Base-by-base conservation (phyloP, 768 basidiomycete genomes). In the Boletus speciosus region DNA sequence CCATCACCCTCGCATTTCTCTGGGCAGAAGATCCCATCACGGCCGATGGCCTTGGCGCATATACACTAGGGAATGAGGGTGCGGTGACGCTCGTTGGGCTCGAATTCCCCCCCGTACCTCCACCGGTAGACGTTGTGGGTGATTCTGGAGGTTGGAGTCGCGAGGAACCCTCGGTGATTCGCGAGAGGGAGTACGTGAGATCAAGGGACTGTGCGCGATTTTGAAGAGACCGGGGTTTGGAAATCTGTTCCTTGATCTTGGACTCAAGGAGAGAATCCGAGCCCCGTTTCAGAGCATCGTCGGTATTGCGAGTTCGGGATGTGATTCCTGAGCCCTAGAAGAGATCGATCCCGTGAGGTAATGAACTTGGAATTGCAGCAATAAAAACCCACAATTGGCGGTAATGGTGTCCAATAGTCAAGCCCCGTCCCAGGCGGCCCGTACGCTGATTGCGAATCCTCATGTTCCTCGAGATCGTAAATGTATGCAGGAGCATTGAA, bases 181-280 rank as follows among this genome's bases (percentile, higher is more conserved):
- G 85, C n/a, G 84, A 85, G 31, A 93, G 78, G 6, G 92, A 93
- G 60, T 84, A 84, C 0, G 89, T 92, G 59, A 96, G 74, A 66
- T 96, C 93, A 44, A 96, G 84, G 5, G 88, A 91, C 67, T 95
- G 93, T 0, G 93, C 93, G 16, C 93, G 87, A 61, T 91, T 91
- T 57, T 85, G 85, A 57, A 93, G 73, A 5, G 90, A 87, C 45
- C 91, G 86, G 5, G 90, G 89, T 72, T 91, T 91, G 34, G 78
- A 76, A 56, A 74, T 66, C 59, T 86, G 86, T 55, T 90, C 88
- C 71, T 88, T 90, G 42, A 93, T 68, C 67, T 93, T 93, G 37
- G 90, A 83, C 63, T 93, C 90, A 21, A 92, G 76, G 39, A 91
- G 74, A 19, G 92, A 88, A 71, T 94, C 90, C 1, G 89, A 90